Base-by-base conservation (phyloP, 1,284 basidiomycete genomes). In the Moesziomyces antarcticus region DNA sequence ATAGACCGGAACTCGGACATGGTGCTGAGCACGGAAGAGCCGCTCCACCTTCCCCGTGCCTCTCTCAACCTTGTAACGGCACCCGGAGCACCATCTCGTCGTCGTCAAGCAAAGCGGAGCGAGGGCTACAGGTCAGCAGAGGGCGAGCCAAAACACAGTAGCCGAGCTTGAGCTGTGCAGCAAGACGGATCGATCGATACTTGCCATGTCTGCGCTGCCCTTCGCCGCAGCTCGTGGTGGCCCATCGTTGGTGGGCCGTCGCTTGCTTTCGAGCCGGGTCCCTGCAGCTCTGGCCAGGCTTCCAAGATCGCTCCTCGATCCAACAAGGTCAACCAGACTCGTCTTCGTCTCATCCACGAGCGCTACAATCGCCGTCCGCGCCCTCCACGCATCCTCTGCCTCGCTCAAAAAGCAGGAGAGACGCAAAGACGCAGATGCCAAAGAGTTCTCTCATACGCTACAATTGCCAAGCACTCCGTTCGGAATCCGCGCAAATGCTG, bases 381-480 rank as follows among this genome's bases (percentile, higher is more conserved):
- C 14, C 13, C 20, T 55, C 57, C 55, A 58, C n/a, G 46, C 55
- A 37, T 59, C 60, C 7, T 7, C 41, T 2, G 13, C 21, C n/a
- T 43, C 3, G 10, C 45, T 10, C 16, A 63, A 69, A 43, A 66
- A 59, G 49, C 47, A 69, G 25, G 14, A 13, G 42, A 45, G 35
- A 10, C 49, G 6, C 9, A 42, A 37, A 3, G 50, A 56, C 45
- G 56, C 52, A 25, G 56, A 49, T 9, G 59, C 64, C 6, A 73
- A 73, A 44, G 58, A 56, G 41, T 80, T 63, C 79, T 86, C 88
- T n/a, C 85, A 91, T 46, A 93, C 94, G 1, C 86, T 99, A 7
- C 87, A 90, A 5, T 88, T 99, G 5, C 96, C 96, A 0, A 91
- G 90, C 81, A 97, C 95, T 0, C 75, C 86, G 0, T 93, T 99